phyloP scores from a whole-genome alignment of 352 stramenopile species.

The Pythium coloratum region DNA sequence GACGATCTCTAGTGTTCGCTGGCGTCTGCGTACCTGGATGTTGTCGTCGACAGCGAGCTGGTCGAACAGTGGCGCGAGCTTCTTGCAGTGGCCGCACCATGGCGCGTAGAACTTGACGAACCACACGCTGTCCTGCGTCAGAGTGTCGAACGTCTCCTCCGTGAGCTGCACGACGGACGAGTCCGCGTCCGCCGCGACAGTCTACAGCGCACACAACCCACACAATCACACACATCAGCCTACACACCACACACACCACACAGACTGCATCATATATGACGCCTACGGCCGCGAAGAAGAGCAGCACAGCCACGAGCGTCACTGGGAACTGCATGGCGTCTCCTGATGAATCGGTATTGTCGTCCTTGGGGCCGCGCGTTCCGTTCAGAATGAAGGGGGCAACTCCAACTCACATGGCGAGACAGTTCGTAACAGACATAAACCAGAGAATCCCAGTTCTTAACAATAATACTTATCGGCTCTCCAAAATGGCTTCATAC shows the following conservation, averaged over 20 bases:
- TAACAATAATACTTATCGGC: conserved; percentile 9
- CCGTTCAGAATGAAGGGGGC: conserved; percentile 13
- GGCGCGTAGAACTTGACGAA: conserved; percentile 87
- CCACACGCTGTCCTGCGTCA: conserved; percentile 58
- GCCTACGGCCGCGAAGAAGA: conserved; percentile 15
- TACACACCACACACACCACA: background rate
- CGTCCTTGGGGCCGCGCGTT: conserved; percentile 16
- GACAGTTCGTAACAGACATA: conserved; percentile 1
- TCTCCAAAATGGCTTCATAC: conserved; percentile 28
- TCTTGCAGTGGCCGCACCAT: conserved; percentile 86
- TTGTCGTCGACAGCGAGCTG: conserved; percentile 43
- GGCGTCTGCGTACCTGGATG: conserved; percentile 28
- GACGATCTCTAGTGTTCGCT: background rate
- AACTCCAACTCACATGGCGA: background rate
- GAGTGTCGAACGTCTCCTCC: conserved; percentile 49
- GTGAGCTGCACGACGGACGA: conserved; percentile 24
- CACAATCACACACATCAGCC: background rate
- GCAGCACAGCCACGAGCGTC: conserved; percentile 23
- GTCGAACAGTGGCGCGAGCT: conserved; percentile 65
- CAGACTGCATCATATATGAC: background rate
- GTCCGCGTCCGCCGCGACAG: conserved; percentile 8
- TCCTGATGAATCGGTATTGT: background rate
- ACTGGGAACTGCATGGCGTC: conserved; percentile 19
- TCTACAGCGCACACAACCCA: background rate
- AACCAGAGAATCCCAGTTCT: background rate